Evolutionary conservation across 805 yeast genomes (phyloP), one percentile per base, ranked within the genome.

Genomic region (Tetrapisispora pingtungensis): DNA sequence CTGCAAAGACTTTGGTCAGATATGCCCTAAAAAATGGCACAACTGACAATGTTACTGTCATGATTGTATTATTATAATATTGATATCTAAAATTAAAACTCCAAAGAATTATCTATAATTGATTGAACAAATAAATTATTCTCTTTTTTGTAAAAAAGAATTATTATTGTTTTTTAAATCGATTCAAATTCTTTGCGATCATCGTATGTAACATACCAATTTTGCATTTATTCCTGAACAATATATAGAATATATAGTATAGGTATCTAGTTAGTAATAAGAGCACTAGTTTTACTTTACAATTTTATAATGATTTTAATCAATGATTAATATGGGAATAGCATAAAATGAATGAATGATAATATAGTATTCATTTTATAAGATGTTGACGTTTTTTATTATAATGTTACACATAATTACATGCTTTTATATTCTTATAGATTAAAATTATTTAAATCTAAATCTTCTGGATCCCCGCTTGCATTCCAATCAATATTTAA

Each of bases 21-120:
- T 71, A 74, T 52, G 97, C 98, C 0, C 70, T 90, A 61, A 77
- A 78, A 42, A 74, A 80, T 50, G 77, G 83, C 35, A 83, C 95
- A 19, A 84, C 95, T 2, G 98, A 90, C 63, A 90, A 90, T 60
- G 77, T 90, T 33, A 90, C 98, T 0, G 94, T 84, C 15, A 86
- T 90, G 96, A 89, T 93, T 17, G 81, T 89, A 4, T 50, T 52
- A 27, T 58, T 69, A 14, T 57, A 52, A 42, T 40, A 20, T 20
- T 17, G 5, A 7, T 14, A 4, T 10, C n/a, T 28, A 7, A 7
- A 28, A 14, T 7, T 12, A 28, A 28, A 12, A 12, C 4, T 28
- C 7, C 6, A 5, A 28, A 28, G 13, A 22, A 22, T 22, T 22
- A 22, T 6, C 7, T 22, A 5, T 22, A 8, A 22, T 22, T 22